phyloP scores from a whole-genome alignment of 1,139 yeast genomes.

The Hemisphaericaspora subhashii region DNA sequence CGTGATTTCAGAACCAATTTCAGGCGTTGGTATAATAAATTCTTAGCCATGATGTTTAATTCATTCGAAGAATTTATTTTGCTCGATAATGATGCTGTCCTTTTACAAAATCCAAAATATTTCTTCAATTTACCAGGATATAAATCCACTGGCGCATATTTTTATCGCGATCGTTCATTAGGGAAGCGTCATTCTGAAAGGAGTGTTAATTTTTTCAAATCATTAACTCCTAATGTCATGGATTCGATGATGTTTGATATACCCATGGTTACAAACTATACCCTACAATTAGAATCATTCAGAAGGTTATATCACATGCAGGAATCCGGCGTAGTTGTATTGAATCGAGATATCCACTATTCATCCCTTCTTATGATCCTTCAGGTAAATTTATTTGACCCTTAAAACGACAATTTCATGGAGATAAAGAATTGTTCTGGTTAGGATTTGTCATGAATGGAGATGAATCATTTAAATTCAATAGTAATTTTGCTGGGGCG shows the following conservation, averaged over 20 bases:
- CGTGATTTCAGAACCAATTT: slow-evolving; percentile 27
- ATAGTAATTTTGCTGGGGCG: slow-evolving; percentile 27
- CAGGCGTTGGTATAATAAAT: slow-evolving; percentile 45
- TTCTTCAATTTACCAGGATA: slow-evolving; percentile 41
- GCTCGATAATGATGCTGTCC: slow-evolving; percentile 52
- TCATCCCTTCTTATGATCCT: slow-evolving; percentile 26
- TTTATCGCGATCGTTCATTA: slow-evolving; percentile 45
- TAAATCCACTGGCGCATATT: slow-evolving; percentile 38
- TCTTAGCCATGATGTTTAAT: slow-evolving; percentile 49
- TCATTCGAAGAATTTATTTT: slow-evolving; percentile 50
- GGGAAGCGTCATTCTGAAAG: slow-evolving; percentile 32
- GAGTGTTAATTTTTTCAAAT: slow-evolving; percentile 28
- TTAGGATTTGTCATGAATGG: slow-evolving; percentile 30
- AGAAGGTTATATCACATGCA: slow-evolving; percentile 30
- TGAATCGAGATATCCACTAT: slow-evolving; percentile 28
- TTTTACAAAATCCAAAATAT: slow-evolving; percentile 36
- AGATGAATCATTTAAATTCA: slow-evolving; percentile 30
- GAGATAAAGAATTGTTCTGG: slow-evolving; percentile 37
- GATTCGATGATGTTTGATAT: slow-evolving; percentile 32
- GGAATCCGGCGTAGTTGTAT: slow-evolving; percentile 31
- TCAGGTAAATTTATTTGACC: slow-evolving; percentile 26
- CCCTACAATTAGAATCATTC: slow-evolving; percentile 24
- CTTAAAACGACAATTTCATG: slow-evolving; percentile 27
- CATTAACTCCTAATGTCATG: slow-evolving; percentile 29
- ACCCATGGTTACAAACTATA: slow-evolving; percentile 25